Evolutionary conservation across 2,329 filamentous ascomycete species (phyloP), one percentile per base, ranked within the genome.

Genomic region (Berkeleyomyces rouxiae): DNA sequence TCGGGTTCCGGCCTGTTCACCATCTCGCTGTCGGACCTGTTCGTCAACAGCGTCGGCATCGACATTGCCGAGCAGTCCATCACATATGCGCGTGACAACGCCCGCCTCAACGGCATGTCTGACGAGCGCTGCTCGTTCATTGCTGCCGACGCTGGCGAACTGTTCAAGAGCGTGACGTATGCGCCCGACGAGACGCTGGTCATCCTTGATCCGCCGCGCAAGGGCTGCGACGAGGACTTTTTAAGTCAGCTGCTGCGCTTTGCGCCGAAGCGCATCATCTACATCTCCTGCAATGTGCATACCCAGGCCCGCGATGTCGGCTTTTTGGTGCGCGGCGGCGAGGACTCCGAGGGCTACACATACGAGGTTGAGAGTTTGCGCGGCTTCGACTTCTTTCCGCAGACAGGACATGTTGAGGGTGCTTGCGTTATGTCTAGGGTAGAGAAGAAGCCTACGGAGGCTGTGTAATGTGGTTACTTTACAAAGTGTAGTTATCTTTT

Each of bases 281-380:
- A 99, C 72, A 92, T 99, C 47, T 95, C 88, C 71, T 99, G 93
- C 70, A 99, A 99, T 70, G 93, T 99, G 67, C 93, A 99, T 71
- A 97, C 92, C 7, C 93, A 97, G 79, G 93, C 93, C 11, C 78
- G 93, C 61, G 93, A 99, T 73, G 85, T 99, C 0, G 93, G 91
- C 0, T 83, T 92, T 65, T 74, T 99, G 69, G 90, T 97, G 0
- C 80, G 86, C 43, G 90, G 91, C 23, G 69, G 76, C 68, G 67
- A 72, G 33, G 65, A 62, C 39, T 65, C 62, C 13, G 64, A 61
- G 3, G 72, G 73, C 60, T 74, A 74, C 31, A 75, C 79, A 66
- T 99, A 96, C 74, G 83, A 86, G 72, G 88, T 99, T 71, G 92
- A 97, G 78, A 95, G 88, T 70, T 74, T 99, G 57, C 80, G 87